phyloP scores from a whole-genome alignment of 331 rosid species.

The Quercus tomentella region DNA sequence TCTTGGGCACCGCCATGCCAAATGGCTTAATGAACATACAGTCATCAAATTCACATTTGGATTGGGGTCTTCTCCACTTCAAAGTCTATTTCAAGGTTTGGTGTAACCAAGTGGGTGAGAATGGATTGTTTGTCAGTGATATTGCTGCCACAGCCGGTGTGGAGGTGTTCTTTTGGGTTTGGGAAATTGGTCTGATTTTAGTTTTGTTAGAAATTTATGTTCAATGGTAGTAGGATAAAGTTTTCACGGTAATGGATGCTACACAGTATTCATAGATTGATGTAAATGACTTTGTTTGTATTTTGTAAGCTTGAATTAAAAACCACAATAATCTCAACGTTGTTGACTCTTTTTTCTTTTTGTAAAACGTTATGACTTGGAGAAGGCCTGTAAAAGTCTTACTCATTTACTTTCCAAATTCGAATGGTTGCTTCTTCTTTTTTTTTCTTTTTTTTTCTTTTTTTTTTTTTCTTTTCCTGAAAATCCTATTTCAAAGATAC shows the following conservation, averaged over 20 bases:
- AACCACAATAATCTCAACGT: neutral
- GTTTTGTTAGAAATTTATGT: neutral
- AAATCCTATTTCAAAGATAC: neutral
- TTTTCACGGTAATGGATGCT: neutral
- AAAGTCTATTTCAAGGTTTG: too few relatives aligned
- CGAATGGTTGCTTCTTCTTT: neutral
- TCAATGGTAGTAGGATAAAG: neutral
- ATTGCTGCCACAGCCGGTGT: constrained; percentile 49
- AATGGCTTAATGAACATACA: too few relatives aligned
- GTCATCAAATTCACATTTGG: too few relatives aligned
- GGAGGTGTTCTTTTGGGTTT: neutral
- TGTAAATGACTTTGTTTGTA: too few relatives aligned
- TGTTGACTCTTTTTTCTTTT: neutral
- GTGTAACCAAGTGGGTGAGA: neutral
- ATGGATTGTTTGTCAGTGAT: constrained; percentile 60
- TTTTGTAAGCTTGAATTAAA: neutral
- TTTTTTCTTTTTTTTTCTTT: neutral
- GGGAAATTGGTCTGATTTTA: neutral
- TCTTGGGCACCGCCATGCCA: too few relatives aligned
- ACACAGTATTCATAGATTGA: too few relatives aligned
- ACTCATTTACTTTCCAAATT: neutral
- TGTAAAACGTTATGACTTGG: neutral
- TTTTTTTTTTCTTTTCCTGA: too few relatives aligned
- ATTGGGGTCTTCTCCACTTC: too few relatives aligned
- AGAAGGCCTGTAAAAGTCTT: neutral